Evolutionary conservation across 441 rosid genomes (phyloP).

Genomic region (Erodium moschatum): DNA sequence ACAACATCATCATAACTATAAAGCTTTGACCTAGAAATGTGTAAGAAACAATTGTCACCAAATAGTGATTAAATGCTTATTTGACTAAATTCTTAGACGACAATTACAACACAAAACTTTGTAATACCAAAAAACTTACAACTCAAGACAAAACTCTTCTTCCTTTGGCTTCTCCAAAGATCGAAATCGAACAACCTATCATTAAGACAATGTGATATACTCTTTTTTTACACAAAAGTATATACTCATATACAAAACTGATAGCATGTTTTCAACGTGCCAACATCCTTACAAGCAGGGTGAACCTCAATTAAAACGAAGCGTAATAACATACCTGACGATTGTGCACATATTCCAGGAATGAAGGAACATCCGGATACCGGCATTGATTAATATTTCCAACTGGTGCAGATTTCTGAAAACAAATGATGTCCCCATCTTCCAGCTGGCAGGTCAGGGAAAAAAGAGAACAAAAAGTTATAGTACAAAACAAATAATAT

Average conservation of each 20-base stretch:
- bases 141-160: constrained; percentile 56
- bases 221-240: background rate
- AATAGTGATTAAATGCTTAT: background rate
- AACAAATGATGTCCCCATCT: constrained; percentile 65
- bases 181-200: constrained; percentile 59
- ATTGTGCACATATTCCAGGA: constrained; percentile 57
- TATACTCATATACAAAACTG: background rate
- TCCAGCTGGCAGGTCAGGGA: constrained; percentile 36
- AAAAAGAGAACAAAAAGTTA: background rate
- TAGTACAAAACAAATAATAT: constrained; percentile 17
- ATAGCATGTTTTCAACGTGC: background rate
- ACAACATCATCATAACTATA: constrained; percentile 68
- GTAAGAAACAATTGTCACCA: constrained; percentile 13
- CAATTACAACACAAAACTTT: background rate
- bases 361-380: constrained; percentile 55
- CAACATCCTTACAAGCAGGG: background rate
- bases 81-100: background rate
- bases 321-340: constrained; percentile 39
- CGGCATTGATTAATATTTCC: constrained; percentile 35
- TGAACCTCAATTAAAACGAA: background rate
- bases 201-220: background rate
- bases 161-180: constrained; percentile 69
- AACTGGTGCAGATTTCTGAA: constrained; percentile 38
- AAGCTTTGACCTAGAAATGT: constrained; percentile 47
- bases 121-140: constrained; percentile 38